Percentiles rank a stretch among this genome's conserved stretches.
phyloP scores from a whole-genome alignment of 2,329 filamentous ascomycete species.

The Septoria petroselini region DNA sequence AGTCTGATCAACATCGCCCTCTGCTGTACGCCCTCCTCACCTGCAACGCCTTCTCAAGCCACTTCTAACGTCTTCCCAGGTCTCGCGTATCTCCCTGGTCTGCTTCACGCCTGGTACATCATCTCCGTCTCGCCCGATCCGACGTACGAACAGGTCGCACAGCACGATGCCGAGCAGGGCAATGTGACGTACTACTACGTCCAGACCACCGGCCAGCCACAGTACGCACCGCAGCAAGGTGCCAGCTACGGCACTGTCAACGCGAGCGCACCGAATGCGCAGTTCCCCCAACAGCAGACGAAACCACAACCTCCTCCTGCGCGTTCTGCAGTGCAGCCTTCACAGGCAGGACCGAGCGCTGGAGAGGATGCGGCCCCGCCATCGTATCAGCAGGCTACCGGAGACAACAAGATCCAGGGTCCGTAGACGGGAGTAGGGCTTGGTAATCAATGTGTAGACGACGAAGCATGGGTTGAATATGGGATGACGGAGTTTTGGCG shows the following conservation, averaged over 20 bases:
- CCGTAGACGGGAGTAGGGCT: slow-evolving; percentile 29
- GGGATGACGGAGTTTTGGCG: neutral
- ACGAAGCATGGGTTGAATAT: neutral
- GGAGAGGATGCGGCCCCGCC: slow-evolving; percentile 61
- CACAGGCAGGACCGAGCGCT: slow-evolving; percentile 45
- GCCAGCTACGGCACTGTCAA: slow-evolving; percentile 44
- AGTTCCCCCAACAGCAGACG: slow-evolving; percentile 38
- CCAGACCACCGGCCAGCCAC: slow-evolving; percentile 34
- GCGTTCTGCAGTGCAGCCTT: slow-evolving; percentile 38
- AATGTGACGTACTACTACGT: slow-evolving; percentile 75
- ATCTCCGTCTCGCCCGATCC: slow-evolving; percentile 83
- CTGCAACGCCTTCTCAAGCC: neutral
- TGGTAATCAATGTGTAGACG: slow-evolving; percentile 1
- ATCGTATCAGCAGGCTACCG: slow-evolving; percentile 80
- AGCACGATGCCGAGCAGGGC: slow-evolving; percentile 55
- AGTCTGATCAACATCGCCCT: slow-evolving; percentile 94
- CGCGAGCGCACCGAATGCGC: slow-evolving; percentile 38
- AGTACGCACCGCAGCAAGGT: slow-evolving; percentile 27
- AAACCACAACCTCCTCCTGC: slow-evolving; percentile 34
- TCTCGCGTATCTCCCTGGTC: slow-evolving; percentile 65
- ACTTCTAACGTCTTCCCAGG: slow-evolving; percentile 20
- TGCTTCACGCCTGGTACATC: slow-evolving; percentile 97
- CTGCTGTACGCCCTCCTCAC: slow-evolving; percentile 47
- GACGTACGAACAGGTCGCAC: slow-evolving; percentile 62
- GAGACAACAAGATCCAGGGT: slow-evolving; percentile 82